These are phyloP conservation scores for Colletotrichum horii DNA, from an alignment of 2,329 filamentous ascomycete species.

Conservation along the genomic window DNA sequence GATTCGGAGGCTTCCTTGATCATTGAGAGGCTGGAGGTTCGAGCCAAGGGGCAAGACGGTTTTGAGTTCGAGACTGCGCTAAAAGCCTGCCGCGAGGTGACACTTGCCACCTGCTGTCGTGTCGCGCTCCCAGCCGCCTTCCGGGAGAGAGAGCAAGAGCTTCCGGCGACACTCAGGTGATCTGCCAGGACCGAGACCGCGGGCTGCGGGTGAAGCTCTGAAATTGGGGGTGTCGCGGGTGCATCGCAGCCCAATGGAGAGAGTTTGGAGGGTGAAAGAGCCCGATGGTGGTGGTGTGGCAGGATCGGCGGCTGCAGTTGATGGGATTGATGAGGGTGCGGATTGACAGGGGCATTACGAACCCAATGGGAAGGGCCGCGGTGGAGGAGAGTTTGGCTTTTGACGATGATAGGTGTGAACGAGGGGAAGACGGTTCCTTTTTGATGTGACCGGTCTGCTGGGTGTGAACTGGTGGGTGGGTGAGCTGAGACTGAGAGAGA, in stretches of 20 bases:
- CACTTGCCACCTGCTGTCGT: conserved; percentile 16
- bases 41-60: background rate
- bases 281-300: conserved; percentile 16
- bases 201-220: background rate
- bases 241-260: conserved; percentile 17
- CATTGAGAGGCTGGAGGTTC: background rate
- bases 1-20: background rate
- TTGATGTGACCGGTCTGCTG: background rate
- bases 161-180: background rate
- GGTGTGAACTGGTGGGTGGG: background rate
- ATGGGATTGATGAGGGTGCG: conserved; percentile 3
- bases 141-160: background rate
- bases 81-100: background rate
- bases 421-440: background rate
- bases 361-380: conserved; percentile 2
- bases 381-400: background rate
- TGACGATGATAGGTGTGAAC: background rate
- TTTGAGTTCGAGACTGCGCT: background rate
- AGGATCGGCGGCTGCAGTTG: conserved; percentile 18
- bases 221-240: background rate
- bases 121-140: conserved; percentile 3
- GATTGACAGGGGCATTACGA: background rate
- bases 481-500: background rate
- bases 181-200: conserved; percentile 1
- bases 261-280: background rate